Evolutionary conservation across 2,329 filamentous ascomycete genomes (phyloP).

Genomic region (Pseudopyrenochaeta lycopersici): DNA sequence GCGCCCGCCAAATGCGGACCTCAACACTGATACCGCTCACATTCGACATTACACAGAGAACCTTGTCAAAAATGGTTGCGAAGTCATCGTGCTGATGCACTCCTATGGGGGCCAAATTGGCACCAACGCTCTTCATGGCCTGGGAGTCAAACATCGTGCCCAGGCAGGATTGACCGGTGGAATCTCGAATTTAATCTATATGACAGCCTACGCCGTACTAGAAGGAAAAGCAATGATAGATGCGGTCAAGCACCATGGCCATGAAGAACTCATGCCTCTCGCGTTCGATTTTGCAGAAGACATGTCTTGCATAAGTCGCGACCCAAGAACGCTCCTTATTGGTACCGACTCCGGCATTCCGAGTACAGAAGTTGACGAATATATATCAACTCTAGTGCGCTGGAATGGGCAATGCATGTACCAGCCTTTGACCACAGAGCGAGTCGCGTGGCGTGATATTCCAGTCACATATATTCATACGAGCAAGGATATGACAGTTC

Average conservation of each 20-base stretch:
- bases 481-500: slow-evolving; percentile 16
- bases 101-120: slow-evolving; percentile 17
- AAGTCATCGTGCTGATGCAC: slow-evolving; percentile 14
- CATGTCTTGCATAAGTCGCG: slow-evolving; percentile 9
- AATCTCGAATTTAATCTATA: slow-evolving; percentile 19
- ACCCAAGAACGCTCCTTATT: slow-evolving; percentile 5
- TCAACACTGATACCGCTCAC: slow-evolving; percentile 6
- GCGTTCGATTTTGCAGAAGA: slow-evolving; percentile 19
- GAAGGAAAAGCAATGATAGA: slow-evolving; percentile 12
- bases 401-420: slow-evolving; percentile 20
- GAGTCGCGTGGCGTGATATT: slow-evolving; percentile 16
- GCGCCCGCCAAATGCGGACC: slow-evolving; percentile 12
- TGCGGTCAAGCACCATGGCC: slow-evolving; percentile 11
- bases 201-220: slow-evolving; percentile 12
- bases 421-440: neutral
- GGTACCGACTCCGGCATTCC: neutral
- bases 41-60: slow-evolving; percentile 1
- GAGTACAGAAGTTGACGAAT: slow-evolving; percentile 11
- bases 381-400: slow-evolving; percentile 2
- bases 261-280: slow-evolving; percentile 15
- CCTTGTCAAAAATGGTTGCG: slow-evolving; percentile 2
- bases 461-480: slow-evolving; percentile 17
- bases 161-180: slow-evolving; percentile 6
- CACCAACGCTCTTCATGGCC: slow-evolving; percentile 11
- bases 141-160: neutral